Base-by-base conservation (phyloP, 345 rosid species). In the Conringia planisiliqua region DNA sequence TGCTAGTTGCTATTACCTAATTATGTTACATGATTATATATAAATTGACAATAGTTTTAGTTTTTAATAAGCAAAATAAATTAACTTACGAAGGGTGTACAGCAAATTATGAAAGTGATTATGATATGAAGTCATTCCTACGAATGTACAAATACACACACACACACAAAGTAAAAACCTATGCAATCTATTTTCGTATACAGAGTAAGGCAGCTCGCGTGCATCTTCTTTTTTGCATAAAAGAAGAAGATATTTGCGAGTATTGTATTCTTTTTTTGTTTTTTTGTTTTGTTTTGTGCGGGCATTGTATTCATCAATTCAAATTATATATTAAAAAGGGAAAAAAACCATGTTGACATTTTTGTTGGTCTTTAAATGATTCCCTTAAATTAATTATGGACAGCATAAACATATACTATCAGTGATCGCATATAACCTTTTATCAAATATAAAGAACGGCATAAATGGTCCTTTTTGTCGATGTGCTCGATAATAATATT, bases 361-460 rank as follows among this genome's bases (percentile, higher is more conserved):
- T 38, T 10, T 32, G 32, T 16, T 55, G 6, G 13, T 56, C 13
- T 68, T 13, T 22, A 22, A 22, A 22, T 22, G 24, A 22, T 22
- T 40, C 18, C n/a, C n/a, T 40, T 27, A 68, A 55, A 30, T 29
- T 29, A 69, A 7, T 18, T 43, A 33, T 18, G 55, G 27, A 33
- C 6, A 44, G 5, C 33, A 35, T 5, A 22, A 2, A 22, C 24
- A 59, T 30, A 57, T 20, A 7, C 60, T 33, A 35, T 30, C 58
- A 58, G 48, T 14, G 58, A 33, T 60, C 8, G 59, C 17, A 10
- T 46, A 50, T 60, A 60, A 47, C 20, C 68, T 60, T 60, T 48
- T 47, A 71, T 47, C 38, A 71, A 44, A 59, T 13, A 56, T 18
- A 42, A 69, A 56, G 2, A 40, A 56, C 33, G 76, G n/a, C 76